These are phyloP conservation scores for Blastobotrys americana DNA, from an alignment of 805 yeast species.

Conservation along the genomic window DNA sequence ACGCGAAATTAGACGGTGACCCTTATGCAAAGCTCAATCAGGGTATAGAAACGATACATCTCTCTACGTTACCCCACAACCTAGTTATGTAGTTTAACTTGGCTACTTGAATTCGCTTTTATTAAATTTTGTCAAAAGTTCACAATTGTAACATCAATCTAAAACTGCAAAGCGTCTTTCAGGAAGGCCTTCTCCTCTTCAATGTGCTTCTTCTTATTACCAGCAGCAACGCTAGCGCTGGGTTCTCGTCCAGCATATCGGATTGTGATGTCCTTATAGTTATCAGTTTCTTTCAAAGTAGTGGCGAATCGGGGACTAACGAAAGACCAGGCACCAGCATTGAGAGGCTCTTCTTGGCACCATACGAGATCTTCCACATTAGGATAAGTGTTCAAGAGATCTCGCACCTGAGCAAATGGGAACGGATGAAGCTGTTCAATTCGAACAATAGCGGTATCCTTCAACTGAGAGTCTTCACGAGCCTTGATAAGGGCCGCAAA, in stretches of 20 bases:
- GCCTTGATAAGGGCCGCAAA: slow-evolving; percentile 85
- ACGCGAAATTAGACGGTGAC: too few relatives aligned
- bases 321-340: slow-evolving; percentile 85
- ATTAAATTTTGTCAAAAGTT: neutral
- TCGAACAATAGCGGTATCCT: slow-evolving; percentile 79
- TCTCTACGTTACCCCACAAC: neutral
- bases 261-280: slow-evolving; percentile 48
- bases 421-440: slow-evolving; percentile 96
- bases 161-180: slow-evolving; percentile 54
- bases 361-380: slow-evolving; percentile 81
- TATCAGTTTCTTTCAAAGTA: slow-evolving; percentile 64
- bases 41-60: too few relatives aligned
- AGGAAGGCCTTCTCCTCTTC: slow-evolving; percentile 87
- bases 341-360: slow-evolving; percentile 98
- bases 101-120: neutral
- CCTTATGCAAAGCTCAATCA: too few relatives aligned
- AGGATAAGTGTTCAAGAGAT: slow-evolving; percentile 71
- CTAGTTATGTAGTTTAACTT: neutral
- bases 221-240: slow-evolving; percentile 97
- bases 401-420: slow-evolving; percentile 94
- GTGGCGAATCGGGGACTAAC: slow-evolving; percentile 80
- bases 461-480: slow-evolving; percentile 70
- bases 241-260: slow-evolving; percentile 98
- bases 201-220: slow-evolving; percentile 78
- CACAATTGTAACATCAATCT: slow-evolving; percentile 1